phyloP scores from a whole-genome alignment of 108 stramenopile genomes.

The Asterionellopsis glacialis region DNA sequence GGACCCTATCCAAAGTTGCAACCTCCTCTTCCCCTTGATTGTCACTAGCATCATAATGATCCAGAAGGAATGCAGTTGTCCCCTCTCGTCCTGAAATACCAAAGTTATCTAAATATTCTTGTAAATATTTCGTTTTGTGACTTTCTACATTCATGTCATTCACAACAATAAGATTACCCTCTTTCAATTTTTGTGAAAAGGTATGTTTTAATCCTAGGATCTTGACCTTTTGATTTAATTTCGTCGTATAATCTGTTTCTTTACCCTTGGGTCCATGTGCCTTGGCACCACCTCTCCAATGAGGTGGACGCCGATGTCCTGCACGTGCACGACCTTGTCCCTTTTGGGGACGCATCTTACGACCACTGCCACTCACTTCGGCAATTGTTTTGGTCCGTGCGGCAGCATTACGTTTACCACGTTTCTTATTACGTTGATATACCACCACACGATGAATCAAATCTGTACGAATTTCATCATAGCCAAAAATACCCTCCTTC shows the following conservation, averaged over 20 bases:
- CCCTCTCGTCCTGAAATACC: slow-evolving; percentile 46
- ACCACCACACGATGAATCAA: slow-evolving; percentile 69
- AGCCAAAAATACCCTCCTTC: slow-evolving; percentile 55
- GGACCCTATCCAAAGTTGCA: slow-evolving; percentile 39
- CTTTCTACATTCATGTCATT: slow-evolving; percentile 47
- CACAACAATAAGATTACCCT: slow-evolving; percentile 74
- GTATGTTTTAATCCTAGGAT: slow-evolving; percentile 66
- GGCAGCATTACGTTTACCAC: slow-evolving; percentile 71
- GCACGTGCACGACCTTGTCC: slow-evolving; percentile 80
- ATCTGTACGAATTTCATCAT: slow-evolving; percentile 69
- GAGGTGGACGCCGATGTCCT: slow-evolving; percentile 84
- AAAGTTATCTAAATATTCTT: slow-evolving; percentile 33
- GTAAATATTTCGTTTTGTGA: slow-evolving; percentile 67
- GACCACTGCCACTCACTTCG: slow-evolving; percentile 74
- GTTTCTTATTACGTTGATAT: slow-evolving; percentile 78
- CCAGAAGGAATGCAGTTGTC: slow-evolving; percentile 59
- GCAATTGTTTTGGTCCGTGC: slow-evolving; percentile 70
- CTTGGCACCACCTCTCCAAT: slow-evolving; percentile 93
- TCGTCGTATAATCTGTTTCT: slow-evolving; percentile 68
- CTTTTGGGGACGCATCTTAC: slow-evolving; percentile 88
- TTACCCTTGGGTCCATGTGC: slow-evolving; percentile 88
- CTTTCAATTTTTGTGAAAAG: slow-evolving; percentile 73
- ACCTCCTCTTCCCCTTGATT: slow-evolving; percentile 17
- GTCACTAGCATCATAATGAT: slow-evolving; percentile 43
- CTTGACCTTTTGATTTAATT: slow-evolving; percentile 85